Evolutionary conservation across 805 yeast genomes (phyloP), one percentile per base, ranked within the genome.

Genomic region (Zygosaccharomyces pseudorouxii): DNA sequence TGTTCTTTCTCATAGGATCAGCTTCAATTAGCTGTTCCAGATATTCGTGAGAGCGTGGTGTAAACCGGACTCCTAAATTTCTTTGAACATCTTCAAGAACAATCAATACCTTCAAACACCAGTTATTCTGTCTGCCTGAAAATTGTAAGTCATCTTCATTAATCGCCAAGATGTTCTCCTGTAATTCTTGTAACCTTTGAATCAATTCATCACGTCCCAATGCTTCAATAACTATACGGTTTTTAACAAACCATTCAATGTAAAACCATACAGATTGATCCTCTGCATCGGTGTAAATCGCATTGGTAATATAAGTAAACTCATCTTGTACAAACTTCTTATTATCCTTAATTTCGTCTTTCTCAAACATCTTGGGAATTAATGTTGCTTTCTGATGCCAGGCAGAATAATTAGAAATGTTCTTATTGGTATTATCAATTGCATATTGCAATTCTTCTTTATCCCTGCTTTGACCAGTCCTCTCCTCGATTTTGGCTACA

Each of bases 251-350:
- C 98, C 98, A 93, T 45, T 82, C 78, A 50, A 88, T 74, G 62
- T 90, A 93, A 1, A 86, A 74, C 97, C 98, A 93, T 0, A 88
- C 85, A 0, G 97, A 86, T 38, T 95, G 90, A 62, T 93, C 99
- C 46, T 87, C 92, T 0, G 96, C 90, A 63, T 93, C 98, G 55
- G 95, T 88, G 61, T 82, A 88, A 69, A 89, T 80, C 0, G 98
- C 99, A 25, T 87, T 84, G 50, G 82, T 84, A 31, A 89, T 74
- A 55, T 85, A 74, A 2, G 75, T 76, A 37, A 89, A 67, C 64
- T 93, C 99, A 16, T 71, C 67, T 0, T 52, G 49, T 5, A 88
- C 62, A 44, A 81, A 72, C 0, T 56, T 52, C 56, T 55, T 46
- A 43, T 38, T 60, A 55, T 50, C 63, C 45, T 28, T 45, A 19